These are phyloP conservation scores for Skeletonema costatum DNA, from an alignment of 108 stramenopile genomes.

Conservation along the genomic window DNA sequence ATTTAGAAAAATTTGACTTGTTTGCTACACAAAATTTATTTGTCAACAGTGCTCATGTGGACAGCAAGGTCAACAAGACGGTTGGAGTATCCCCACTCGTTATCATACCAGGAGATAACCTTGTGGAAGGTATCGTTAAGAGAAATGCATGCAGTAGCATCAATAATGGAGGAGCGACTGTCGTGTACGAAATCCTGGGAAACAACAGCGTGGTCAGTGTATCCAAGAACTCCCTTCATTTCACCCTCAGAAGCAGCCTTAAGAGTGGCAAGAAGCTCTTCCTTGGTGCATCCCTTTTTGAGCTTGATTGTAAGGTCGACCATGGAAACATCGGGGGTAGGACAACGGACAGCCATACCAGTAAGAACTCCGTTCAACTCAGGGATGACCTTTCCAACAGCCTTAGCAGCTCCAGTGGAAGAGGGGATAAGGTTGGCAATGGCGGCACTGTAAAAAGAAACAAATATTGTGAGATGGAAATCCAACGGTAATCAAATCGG, in stretches of 20 bases:
- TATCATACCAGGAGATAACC: conserved; percentile 98
- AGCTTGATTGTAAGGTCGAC: conserved; percentile 95
- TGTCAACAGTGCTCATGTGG: conserved; percentile 64
- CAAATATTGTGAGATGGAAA: background rate
- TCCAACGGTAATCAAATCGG: background rate
- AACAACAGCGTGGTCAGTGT: conserved; percentile 93
- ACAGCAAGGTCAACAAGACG: conserved; percentile 92
- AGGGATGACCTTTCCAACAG: conserved; percentile 97
- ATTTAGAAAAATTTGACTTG: background rate
- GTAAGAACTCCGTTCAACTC: conserved; percentile 96
- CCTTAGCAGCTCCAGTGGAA: conserved; percentile 96
- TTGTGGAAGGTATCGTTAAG: conserved; percentile 97
- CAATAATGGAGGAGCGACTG: conserved; percentile 85
- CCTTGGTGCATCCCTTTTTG: conserved; percentile 86
- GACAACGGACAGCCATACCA: conserved; percentile 85
- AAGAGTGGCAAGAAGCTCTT: conserved; percentile 89
- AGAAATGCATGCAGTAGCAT: conserved; percentile 90
- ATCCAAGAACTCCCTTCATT: conserved; percentile 93
- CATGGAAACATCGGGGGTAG: conserved; percentile 95
- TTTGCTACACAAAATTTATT: conserved; percentile 10
- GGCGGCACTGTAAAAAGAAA: conserved; percentile 50
- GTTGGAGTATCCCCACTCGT: conserved; percentile 96
- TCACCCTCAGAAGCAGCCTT: conserved; percentile 93
- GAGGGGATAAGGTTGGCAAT: conserved; percentile 85
- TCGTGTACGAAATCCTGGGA: conserved; percentile 95